Base-by-base conservation (phyloP, 169 alveolate genomes). In the Plasmodium inui region DNA sequence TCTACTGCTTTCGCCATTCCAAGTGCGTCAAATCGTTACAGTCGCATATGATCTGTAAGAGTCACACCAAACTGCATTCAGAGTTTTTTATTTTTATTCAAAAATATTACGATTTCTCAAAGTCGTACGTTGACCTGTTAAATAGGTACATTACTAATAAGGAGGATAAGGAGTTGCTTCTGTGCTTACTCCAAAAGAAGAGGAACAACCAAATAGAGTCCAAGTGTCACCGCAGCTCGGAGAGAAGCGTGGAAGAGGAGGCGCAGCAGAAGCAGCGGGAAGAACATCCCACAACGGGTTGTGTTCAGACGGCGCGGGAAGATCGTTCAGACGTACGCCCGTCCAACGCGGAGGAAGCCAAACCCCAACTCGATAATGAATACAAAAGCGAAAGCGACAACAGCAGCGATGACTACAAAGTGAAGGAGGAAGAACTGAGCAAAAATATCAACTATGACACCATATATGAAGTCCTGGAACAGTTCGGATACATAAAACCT, bases 41-140 rank as follows among this genome's bases (percentile, higher is more conserved):
- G 32, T 32, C 91, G 3, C 94, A 90, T 90, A 90, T 90, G 94
- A 44, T 90, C 34, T 90, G 94, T 74, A 90, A 90, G 72, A 81
- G 94, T 70, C 94, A 90, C 57, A 90, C 94, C 17, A 90, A 90
- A 81, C n/a, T 90, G 22, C 92, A 90, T 81, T 22, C 84, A 4
- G 67, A 81, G 17, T 90, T 90, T 90, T 70, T 90, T 34, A 41
- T 79, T 30, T 90, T 80, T 70, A 90, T 90, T 80, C 73, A 90
- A 90, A 90, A 90, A 90, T 90, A 90, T 90, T 90, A 90, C 57
- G 94, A 90, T 81, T 90, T 90, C 39, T 80, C 94, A 80, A 90
- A 81, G 74, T 80, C 94, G 14, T 90, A 90, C 76, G 94, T 90
- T 17, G 94, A 90, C 30, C 41, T 90, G 50, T 70, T 90, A 90